Conservation (phyloP, 2,329 filamentous ascomycete genomes). For the Penicillium freii region DNA sequence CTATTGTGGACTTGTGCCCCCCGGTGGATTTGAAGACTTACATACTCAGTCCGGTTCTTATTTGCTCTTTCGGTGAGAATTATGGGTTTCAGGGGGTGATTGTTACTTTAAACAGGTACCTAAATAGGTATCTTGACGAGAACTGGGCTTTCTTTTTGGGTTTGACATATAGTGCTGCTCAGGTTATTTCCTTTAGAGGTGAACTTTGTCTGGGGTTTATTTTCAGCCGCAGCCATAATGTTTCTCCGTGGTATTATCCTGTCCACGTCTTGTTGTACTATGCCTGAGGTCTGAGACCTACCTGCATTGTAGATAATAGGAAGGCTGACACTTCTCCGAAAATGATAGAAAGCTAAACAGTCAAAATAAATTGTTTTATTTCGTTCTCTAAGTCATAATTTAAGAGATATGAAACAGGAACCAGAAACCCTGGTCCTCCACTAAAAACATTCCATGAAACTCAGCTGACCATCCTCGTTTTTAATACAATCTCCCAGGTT, state of each 20-base stretch:
- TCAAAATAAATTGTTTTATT: not conserved
- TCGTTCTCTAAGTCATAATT: not conserved
- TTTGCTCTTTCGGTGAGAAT: not conserved
- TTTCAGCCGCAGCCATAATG: conserved; percentile 15
- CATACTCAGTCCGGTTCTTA: not conserved
- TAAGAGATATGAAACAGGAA: not conserved
- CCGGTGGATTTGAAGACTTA: not conserved
- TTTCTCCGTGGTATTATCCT: not conserved
- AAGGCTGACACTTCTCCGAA: not conserved
- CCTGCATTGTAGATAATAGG: not conserved
- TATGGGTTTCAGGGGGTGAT: not conserved
- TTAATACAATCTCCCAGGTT: conserved; percentile 25
- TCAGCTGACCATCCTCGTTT: conserved; percentile 21
- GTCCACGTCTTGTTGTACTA: not conserved
- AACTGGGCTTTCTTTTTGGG: not conserved
- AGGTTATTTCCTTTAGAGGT: not conserved
- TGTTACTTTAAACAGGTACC: conserved; percentile 1
- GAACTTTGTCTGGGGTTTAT: not conserved
- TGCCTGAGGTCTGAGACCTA: not conserved
- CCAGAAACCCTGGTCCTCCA: not conserved
- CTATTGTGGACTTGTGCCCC: not conserved
- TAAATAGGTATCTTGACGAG: conserved; percentile 11
- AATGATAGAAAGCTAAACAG: not conserved
- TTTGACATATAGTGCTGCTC: not conserved
- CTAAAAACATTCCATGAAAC: conserved; percentile 25